phyloP scores from a whole-genome alignment of 164 flowering plant species.

The Protea cynaroides region DNA sequence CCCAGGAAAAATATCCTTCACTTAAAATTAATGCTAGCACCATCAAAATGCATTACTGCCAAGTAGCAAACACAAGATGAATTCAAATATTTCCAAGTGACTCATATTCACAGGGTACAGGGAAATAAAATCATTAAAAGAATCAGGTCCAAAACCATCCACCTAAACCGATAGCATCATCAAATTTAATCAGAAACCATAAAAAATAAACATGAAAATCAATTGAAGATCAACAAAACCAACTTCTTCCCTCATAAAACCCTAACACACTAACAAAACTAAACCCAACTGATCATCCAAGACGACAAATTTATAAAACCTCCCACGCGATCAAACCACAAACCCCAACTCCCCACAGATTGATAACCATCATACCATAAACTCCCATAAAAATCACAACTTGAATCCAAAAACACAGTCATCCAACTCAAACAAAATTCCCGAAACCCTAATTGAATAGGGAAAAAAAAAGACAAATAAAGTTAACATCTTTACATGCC shows the following conservation, averaged over 20 bases:
- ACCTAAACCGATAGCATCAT: no score
- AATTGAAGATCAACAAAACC: background rate
- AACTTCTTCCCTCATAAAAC: background rate
- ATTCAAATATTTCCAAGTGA: no score
- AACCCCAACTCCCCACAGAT: background rate
- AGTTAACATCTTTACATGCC: slow-evolving; percentile 29
- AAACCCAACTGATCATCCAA: background rate
- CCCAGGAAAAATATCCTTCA: no score
- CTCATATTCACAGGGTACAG: no score
- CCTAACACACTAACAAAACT: background rate
- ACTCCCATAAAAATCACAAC: slow-evolving; percentile 1
- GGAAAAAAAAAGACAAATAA: background rate
- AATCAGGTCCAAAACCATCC: no score
- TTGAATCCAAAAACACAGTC: background rate
- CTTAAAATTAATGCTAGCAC: background rate
- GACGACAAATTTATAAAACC: background rate
- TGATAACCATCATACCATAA: background rate
- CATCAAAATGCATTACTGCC: background rate
- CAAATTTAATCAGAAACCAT: no score
- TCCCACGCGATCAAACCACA: slow-evolving; percentile 1
- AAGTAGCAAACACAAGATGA: background rate
- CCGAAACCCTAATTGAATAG: slow-evolving; percentile 15
- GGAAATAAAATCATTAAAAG: no score
- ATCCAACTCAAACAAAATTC: slow-evolving; percentile 1
- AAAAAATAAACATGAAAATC: background rate